These are phyloP conservation scores for Boletus pseudo-olivaceus DNA, from an alignment of 768 basidiomycete species.

Conservation along the genomic window DNA sequence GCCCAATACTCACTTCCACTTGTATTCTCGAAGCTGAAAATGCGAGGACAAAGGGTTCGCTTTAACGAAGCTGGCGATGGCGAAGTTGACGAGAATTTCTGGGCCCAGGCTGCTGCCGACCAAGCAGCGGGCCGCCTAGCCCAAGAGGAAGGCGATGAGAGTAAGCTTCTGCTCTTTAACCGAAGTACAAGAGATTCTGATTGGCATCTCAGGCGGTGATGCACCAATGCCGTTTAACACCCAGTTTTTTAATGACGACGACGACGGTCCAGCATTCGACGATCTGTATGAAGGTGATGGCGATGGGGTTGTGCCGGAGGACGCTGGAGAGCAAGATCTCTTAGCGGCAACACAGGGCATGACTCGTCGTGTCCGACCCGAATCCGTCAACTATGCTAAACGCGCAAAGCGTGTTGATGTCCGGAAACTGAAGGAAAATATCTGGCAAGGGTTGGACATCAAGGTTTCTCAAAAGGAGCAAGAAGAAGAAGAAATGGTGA, in stretches of 20 bases:
- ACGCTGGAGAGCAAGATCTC: constrained; percentile 81
- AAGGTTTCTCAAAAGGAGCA: constrained; percentile 43
- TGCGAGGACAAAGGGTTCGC: constrained; percentile 70
- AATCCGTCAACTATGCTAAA: constrained; percentile 91
- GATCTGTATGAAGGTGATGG: constrained; percentile 49
- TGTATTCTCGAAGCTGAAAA: constrained; percentile 60
- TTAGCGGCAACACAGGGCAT: constrained; percentile 76
- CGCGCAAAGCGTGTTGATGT: constrained; percentile 97
- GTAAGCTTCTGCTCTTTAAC: constrained; percentile 36
- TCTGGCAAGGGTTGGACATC: constrained; percentile 91
- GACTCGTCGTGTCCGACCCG: constrained; percentile 76
- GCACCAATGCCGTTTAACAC: constrained; percentile 81
- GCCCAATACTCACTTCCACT: not conserved
- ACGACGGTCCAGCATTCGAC: constrained; percentile 72
- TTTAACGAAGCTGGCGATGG: constrained; percentile 66
- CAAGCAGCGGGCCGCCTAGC: constrained; percentile 58
- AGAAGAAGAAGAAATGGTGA: constrained; percentile 52
- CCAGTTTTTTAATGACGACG: constrained; percentile 96
- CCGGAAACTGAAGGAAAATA: constrained; percentile 93
- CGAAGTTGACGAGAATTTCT: constrained; percentile 94
- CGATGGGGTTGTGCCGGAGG: constrained; percentile 44
- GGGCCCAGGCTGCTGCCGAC: constrained; percentile 92
- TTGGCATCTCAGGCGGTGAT: constrained; percentile 35
- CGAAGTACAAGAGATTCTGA: constrained; percentile 6
- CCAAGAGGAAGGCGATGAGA: constrained; percentile 59